These are phyloP conservation scores for Adansonia grandidieri DNA, from an alignment of 441 rosid genomes.

Conservation along the genomic window DNA sequence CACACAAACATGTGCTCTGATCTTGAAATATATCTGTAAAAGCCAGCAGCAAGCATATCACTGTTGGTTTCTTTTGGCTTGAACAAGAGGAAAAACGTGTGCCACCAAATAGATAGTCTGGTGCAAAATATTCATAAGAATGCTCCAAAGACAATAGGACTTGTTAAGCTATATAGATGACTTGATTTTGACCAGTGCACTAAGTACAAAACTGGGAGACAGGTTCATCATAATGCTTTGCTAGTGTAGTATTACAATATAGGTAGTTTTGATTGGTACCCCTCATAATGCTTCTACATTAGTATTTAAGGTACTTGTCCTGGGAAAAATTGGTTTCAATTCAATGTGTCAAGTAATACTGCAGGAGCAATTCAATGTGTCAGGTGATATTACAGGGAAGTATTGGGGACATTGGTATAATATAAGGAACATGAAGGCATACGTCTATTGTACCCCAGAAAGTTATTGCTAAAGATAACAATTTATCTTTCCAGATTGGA, in stretches of 20 bases:
- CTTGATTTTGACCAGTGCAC: background rate
- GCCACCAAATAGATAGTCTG: background rate
- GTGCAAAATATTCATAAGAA: background rate
- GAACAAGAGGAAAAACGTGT: background rate
- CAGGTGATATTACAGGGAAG: background rate
- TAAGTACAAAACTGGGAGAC: background rate
- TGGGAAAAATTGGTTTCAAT: background rate
- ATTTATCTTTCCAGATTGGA: conserved; percentile 1
- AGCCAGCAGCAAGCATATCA: background rate
- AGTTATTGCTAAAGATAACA: conserved; percentile 9
- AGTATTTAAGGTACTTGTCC: conserved; percentile 5
- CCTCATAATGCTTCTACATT: background rate
- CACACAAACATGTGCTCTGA: background rate
- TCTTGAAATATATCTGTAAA: conserved; percentile 17
- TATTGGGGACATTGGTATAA: background rate
- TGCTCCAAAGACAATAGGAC: background rate
- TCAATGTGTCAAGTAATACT: conserved; percentile 8
- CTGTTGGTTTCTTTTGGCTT: background rate
- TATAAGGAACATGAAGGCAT: background rate
- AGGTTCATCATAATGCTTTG: conserved; percentile 12
- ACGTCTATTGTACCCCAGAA: background rate
- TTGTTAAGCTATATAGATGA: background rate
- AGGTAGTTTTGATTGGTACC: background rate
- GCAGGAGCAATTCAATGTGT: background rate
- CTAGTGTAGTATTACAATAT: conserved; percentile 1